Evolutionary conservation across 192 early-diverging fungal species (phyloP), one percentile per base, ranked within the genome.

Genomic region (Podila epicladia): DNA sequence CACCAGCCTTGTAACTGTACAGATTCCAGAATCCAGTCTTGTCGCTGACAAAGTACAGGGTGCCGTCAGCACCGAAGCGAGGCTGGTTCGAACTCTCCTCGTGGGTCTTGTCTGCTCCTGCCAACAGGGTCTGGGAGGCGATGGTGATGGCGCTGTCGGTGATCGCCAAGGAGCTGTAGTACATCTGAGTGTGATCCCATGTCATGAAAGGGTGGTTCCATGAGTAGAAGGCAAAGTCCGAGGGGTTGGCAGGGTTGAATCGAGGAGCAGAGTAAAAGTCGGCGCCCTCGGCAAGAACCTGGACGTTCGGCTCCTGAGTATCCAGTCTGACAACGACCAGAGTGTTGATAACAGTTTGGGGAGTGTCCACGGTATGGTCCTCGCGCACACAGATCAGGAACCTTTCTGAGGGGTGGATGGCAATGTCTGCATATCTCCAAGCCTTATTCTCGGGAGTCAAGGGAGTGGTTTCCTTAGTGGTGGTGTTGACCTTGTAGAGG

Each of bases 141-240:
- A 80, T 26, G 15, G 55, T 80, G 62, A 80, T 32, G 9, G 45
- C 12, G 0, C 26, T 24, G 20, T 69, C 71, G 4, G 62, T 69
- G 63, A 80, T 73, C n/a, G 64, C 48, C 53, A 91, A 60, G 20
- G 67, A 58, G 28, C 82, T 88, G 48, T 86, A 76, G 69, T 87
- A 82, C 28, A 94, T 76, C 33, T 82, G 78, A 2, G 94, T 93
- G 45, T 84, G 87, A 65, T 93, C 91, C 94, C 94, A 94, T 59
- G 89, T 92, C 94, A 95, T 94, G 72, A 89, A 88, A 0, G 92
- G 93, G 48, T 94, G 91, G 64, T 87, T 80, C 94, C 93, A 94
- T 6, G 89, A 82, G 41, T 89, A 83, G 73, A 90, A 95, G 9
- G 88, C 88, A 64, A 94, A 71, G 55, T 88, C 73, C 28, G 61